These are phyloP conservation scores for Lolium perenne DNA, from an alignment of 176 grass and related monocot species.

Conservation along the genomic window DNA sequence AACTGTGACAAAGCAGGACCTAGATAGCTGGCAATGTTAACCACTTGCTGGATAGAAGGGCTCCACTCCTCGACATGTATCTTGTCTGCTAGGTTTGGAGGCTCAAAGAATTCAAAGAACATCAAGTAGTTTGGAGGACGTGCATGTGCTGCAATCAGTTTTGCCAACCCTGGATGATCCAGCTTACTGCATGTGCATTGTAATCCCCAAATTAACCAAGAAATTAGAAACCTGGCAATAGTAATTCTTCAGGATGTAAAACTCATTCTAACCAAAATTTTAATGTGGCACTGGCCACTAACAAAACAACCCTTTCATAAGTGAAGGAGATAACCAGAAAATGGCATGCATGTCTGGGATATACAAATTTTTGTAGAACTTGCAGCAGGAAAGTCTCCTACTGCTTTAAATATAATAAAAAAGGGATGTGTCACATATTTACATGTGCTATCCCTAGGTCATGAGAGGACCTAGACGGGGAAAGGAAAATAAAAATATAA, in stretches of 20 bases:
- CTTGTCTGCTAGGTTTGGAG: constrained; percentile 84
- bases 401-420: no score
- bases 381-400: no score
- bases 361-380: neutral
- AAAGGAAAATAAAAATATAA: no score
- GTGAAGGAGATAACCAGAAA: neutral
- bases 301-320: neutral
- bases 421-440: no score
- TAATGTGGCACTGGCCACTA: neutral
- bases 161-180: constrained; percentile 78
- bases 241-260: neutral
- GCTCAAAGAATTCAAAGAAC: constrained; percentile 91
- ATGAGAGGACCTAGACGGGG: no score
- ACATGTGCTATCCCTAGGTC: no score
- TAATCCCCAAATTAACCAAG: constrained; percentile 4
- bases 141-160: constrained; percentile 83
- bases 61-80: constrained; percentile 86
- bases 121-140: constrained; percentile 84
- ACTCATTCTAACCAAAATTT: neutral
- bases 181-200: constrained; percentile 59
- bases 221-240: neutral
- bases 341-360: neutral
- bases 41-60: constrained; percentile 63
- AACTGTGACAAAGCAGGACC: constrained; percentile 49
- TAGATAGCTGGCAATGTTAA: constrained; percentile 76